phyloP scores from a whole-genome alignment of 768 basidiomycete genomes.

The Kwoniella sp. region DNA sequence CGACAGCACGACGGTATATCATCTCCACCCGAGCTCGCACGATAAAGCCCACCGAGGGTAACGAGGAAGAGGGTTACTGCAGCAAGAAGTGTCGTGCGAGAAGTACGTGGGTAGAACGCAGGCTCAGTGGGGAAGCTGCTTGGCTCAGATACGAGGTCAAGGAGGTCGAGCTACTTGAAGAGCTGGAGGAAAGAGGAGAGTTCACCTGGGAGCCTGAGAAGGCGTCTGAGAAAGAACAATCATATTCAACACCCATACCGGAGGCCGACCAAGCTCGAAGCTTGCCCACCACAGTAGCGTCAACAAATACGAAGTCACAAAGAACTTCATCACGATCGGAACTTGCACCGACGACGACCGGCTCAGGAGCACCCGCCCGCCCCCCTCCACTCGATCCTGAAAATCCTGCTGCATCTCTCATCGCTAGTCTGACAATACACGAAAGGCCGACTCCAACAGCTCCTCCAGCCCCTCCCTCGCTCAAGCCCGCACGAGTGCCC shows the following conservation, averaged over 20 bases:
- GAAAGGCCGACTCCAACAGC: conserved; percentile 24
- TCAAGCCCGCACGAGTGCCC: background rate
- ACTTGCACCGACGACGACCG: background rate
- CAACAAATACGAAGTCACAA: too few species aligned
- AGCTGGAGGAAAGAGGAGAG: conserved; percentile 40
- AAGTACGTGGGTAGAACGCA: conserved; percentile 44
- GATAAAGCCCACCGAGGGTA: conserved; percentile 40
- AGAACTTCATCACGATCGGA: too few species aligned
- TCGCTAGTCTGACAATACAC: conserved; percentile 32
- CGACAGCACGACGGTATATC: conserved; percentile 21
- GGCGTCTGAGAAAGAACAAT: background rate
- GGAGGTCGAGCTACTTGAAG: conserved; percentile 43
- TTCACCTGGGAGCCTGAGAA: conserved; percentile 12
- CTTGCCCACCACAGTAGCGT: too few species aligned
- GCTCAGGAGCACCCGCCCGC: background rate
- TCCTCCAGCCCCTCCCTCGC: conserved; percentile 17
- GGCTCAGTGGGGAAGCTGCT: conserved; percentile 32
- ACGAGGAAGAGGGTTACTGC: conserved; percentile 52
- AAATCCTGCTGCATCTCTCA: conserved; percentile 12
- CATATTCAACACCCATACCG: background rate
- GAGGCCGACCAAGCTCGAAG: too few species aligned
- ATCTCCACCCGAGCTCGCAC: conserved; percentile 34
- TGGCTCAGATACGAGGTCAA: conserved; percentile 31
- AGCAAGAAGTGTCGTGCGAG: conserved; percentile 32
- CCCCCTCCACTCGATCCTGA: background rate